These are phyloP conservation scores for Mycosphaerella sp. DNA, from an alignment of 2,329 filamentous ascomycete species.

Conservation along the genomic window DNA sequence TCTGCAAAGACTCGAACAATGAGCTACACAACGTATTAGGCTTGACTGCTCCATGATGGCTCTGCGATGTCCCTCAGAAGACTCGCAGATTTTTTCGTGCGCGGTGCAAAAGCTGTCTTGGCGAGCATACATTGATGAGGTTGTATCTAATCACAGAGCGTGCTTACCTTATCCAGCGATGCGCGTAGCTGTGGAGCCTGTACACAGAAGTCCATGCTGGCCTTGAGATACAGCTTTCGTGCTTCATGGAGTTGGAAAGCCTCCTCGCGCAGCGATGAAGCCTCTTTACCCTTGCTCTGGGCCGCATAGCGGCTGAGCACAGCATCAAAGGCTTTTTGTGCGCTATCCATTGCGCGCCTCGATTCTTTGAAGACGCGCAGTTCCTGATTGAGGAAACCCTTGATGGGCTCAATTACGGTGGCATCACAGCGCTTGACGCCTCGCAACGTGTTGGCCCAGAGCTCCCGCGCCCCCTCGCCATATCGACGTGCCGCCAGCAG, in stretches of 20 bases:
- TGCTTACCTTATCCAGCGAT: slow-evolving; percentile 62
- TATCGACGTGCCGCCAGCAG: slow-evolving; percentile 78
- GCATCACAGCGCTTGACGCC: slow-evolving; percentile 72
- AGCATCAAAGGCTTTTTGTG: slow-evolving; percentile 79
- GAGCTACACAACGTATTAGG: slow-evolving; percentile 37
- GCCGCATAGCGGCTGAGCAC: slow-evolving; percentile 73
- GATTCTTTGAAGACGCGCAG: slow-evolving; percentile 81
- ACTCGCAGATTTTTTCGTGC: neutral
- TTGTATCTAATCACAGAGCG: neutral
- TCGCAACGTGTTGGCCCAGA: slow-evolving; percentile 71
- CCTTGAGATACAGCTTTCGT: slow-evolving; percentile 81
- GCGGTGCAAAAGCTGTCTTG: neutral
- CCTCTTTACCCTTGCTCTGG: slow-evolving; percentile 89
- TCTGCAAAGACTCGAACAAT: slow-evolving; percentile 79
- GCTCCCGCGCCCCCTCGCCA: slow-evolving; percentile 78
- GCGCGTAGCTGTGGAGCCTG: slow-evolving; percentile 79
- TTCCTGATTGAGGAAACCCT: slow-evolving; percentile 70
- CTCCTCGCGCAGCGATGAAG: slow-evolving; percentile 84
- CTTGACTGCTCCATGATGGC: neutral
- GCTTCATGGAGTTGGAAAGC: slow-evolving; percentile 94
- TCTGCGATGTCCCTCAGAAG: neutral
- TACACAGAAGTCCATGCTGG: slow-evolving; percentile 88
- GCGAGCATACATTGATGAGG: neutral
- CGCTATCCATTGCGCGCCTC: slow-evolving; percentile 65
- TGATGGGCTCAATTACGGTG: slow-evolving; percentile 74